phyloP scores from a whole-genome alignment of 2,329 filamentous ascomycete species.

The Aspergillus fumigatus region DNA sequence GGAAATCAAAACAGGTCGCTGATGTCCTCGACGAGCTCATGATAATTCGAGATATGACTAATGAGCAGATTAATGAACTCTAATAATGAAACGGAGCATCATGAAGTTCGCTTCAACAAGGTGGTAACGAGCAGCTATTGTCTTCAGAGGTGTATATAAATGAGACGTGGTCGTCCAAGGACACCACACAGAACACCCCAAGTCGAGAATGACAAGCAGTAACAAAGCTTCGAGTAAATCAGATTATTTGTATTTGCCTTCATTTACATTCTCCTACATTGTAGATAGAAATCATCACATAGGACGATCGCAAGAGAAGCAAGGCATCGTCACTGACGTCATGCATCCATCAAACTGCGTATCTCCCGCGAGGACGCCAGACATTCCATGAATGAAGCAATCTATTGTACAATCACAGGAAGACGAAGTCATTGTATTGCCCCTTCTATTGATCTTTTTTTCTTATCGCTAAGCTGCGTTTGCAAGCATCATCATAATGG shows the following conservation, averaged over 20 bases:
- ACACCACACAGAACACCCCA: neutral
- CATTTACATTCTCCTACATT: neutral
- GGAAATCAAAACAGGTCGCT: too few relatives aligned
- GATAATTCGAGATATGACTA: too few relatives aligned
- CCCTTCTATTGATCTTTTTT: neutral
- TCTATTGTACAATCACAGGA: neutral
- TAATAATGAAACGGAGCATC: too few relatives aligned
- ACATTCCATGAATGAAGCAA: neutral
- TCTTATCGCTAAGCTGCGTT: neutral
- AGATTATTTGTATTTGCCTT: neutral
- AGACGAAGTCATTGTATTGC: neutral
- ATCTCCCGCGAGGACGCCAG: neutral
- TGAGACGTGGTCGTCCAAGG: too few relatives aligned
- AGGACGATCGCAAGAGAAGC: neutral
- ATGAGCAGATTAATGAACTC: too few relatives aligned
- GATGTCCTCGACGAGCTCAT: too few relatives aligned
- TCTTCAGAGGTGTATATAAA: neutral
- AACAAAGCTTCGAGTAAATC: neutral
- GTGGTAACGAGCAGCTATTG: too few relatives aligned
- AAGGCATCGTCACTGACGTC: constrained; percentile 17
- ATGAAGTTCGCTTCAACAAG: too few relatives aligned
- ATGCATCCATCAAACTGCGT: constrained; percentile 12
- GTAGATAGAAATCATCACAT: too few relatives aligned
- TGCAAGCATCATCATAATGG: constrained; percentile 13
- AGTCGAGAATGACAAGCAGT: neutral